Evolutionary conservation across 2,329 filamentous ascomycete species (phyloP).

Genomic region (Chaetomium globosum): DNA sequence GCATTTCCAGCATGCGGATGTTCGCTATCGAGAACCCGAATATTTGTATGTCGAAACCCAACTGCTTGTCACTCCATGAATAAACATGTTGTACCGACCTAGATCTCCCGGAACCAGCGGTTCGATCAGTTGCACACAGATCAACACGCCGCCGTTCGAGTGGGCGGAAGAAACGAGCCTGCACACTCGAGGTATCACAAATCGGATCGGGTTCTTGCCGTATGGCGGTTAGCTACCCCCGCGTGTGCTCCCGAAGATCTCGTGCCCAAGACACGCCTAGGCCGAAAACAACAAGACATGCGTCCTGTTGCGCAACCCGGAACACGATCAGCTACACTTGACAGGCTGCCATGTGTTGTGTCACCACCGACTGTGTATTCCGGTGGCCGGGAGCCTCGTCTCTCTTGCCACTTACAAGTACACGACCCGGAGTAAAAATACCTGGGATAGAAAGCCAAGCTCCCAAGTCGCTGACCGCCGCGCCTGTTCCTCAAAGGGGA

Average conservation of each 20-base stretch:
- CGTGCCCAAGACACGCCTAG: constrained; percentile 26
- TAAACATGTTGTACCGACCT: constrained; percentile 10
- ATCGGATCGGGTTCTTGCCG: constrained; percentile 19
- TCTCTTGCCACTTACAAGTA: not conserved
- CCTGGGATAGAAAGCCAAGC: not conserved
- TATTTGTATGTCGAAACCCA: constrained; percentile 1
- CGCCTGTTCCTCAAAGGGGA: not conserved
- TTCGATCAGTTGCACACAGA: constrained; percentile 26
- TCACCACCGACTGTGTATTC: not conserved
- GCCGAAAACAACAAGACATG: constrained; percentile 25
- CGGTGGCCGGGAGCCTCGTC: not conserved
- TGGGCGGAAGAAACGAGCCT: not conserved
- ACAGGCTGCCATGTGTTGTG: constrained; percentile 23
- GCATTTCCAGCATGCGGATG: constrained; percentile 7
- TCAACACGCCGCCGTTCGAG: constrained; percentile 9
- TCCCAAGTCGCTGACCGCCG: not conserved
- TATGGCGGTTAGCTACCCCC: constrained; percentile 5
- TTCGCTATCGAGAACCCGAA: not conserved
- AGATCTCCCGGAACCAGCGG: constrained; percentile 20
- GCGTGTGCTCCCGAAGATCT: constrained; percentile 26
- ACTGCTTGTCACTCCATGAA: not conserved
- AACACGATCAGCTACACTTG: constrained; percentile 17
- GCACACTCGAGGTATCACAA: constrained; percentile 7
- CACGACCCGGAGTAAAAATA: not conserved
- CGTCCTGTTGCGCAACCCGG: constrained; percentile 29